Evolutionary conservation across 2,329 filamentous ascomycete species (phyloP), one percentile per base, ranked within the genome.

Genomic region (Ramichloridium luteum): DNA sequence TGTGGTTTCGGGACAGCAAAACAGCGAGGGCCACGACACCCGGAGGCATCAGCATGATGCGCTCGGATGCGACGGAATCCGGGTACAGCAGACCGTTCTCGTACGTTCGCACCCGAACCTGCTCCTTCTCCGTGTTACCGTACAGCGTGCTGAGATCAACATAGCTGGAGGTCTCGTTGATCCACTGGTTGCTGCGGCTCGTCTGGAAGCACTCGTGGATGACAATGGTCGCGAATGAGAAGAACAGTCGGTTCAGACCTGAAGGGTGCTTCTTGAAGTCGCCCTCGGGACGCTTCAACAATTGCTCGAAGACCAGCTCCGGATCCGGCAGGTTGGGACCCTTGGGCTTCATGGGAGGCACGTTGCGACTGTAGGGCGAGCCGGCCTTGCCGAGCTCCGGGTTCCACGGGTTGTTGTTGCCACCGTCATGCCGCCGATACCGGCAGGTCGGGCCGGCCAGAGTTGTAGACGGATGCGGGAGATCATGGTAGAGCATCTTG

Each of bases 351-450:
- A 54, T 42, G 1, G 62, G 60, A 12, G 61, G 60, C 6, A 65
- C 62, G 30, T 49, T 64, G 33, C 62, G 53, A 12, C 51, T 47
- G 43, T 65, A 66, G 2, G 61, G 59, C 2, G 59, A 56, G 4
- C 65, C 65, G 10, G 67, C 66, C 43, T 67, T 68, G 40, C 67
- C 67, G 54, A 70, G 63, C 31, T 68, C 61, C 1, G 65, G 64
- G 25, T 54, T 43, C 58, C 62, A 65, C 4, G 58, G 61, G 39
- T 65, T 69, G 43, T 66, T 66, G 13, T 51, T 50, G 20, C 59
- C 52, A 4, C 62, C 62, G 39, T 66, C 62, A 37, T 62, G 57
- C 37, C 54, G 46, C 40, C 62, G 48, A 42, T 64, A 65, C 37
- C 57, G 55, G 9, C 58, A 45, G 5, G 57, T 53, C 4, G 65